Conservation (phyloP, 768 basidiomycete species). For the Pleurotus sapidus region DNA sequence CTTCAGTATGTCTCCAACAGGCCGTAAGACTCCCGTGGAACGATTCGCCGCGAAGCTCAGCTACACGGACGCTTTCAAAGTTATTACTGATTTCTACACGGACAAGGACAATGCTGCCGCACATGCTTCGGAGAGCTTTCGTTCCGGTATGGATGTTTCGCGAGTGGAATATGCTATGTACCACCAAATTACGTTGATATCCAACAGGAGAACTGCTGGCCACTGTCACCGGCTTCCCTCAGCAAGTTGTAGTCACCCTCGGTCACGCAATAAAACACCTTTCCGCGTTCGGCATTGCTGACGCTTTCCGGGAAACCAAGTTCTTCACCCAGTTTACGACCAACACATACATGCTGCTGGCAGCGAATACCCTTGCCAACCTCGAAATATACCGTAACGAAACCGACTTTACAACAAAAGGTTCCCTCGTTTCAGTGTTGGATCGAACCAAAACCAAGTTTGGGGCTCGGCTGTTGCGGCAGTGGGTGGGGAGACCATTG, state of each 20-base stretch:
- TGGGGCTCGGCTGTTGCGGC: slow-evolving; percentile 77
- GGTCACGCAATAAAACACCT: slow-evolving; percentile 74
- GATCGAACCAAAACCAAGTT: slow-evolving; percentile 88
- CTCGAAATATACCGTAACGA: slow-evolving; percentile 93
- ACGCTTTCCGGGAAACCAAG: slow-evolving; percentile 70
- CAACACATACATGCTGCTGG: slow-evolving; percentile 81
- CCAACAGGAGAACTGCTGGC: slow-evolving; percentile 59
- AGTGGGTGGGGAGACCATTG: slow-evolving; percentile 87
- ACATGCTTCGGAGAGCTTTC: slow-evolving; percentile 40
- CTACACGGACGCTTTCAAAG: slow-evolving; percentile 69
- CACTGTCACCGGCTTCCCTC: slow-evolving; percentile 61
- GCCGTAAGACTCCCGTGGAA: slow-evolving; percentile 59
- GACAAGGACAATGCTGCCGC: slow-evolving; percentile 35
- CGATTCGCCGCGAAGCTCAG: slow-evolving; percentile 49
- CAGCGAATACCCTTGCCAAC: slow-evolving; percentile 84
- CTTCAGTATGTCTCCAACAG: slow-evolving; percentile 33
- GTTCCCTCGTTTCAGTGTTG: slow-evolving; percentile 82
- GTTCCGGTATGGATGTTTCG: slow-evolving; percentile 33
- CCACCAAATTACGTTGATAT: neutral
- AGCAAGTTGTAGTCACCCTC: slow-evolving; percentile 66
- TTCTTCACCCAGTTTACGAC: slow-evolving; percentile 81
- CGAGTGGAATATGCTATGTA: neutral
- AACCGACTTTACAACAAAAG: slow-evolving; percentile 69
- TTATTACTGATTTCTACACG: slow-evolving; percentile 64
- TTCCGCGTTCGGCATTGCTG: slow-evolving; percentile 70